Percentiles rank a stretch among this genome's conserved stretches.
phyloP scores from a whole-genome alignment of 495 filamentous ascomycete genomes.

The Penicillium simplicissimum region DNA sequence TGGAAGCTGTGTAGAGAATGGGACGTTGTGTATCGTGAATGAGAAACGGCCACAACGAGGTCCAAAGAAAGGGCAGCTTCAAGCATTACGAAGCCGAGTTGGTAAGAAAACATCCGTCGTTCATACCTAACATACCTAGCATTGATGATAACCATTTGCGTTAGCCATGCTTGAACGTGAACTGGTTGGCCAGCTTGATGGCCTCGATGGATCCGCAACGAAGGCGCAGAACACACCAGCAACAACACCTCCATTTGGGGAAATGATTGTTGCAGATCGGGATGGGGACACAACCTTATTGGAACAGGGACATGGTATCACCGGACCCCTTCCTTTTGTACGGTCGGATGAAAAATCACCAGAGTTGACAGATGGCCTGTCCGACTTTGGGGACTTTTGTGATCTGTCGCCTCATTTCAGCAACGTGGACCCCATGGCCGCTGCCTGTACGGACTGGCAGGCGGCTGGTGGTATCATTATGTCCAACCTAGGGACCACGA shows the following conservation, averaged over 20 bases:
- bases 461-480: background rate
- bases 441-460: conserved; percentile 1
- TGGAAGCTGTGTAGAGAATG: conserved; percentile 17
- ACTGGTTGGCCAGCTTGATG: background rate
- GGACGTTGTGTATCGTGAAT: conserved; percentile 13
- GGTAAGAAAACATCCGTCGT: conserved; percentile 7
- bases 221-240: background rate
- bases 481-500: background rate
- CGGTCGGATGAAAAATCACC: background rate
- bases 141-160: background rate
- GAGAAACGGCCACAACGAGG: conserved; percentile 16
- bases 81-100: conserved; percentile 19
- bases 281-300: background rate
- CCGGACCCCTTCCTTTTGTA: background rate
- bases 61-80: conserved; percentile 20
- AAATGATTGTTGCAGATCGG: background rate
- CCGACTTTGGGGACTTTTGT: background rate
- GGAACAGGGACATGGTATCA: background rate
- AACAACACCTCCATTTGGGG: background rate
- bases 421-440: background rate
- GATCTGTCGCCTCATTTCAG: background rate
- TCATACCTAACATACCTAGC: too few relatives aligned
- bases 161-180: conserved; percentile 14
- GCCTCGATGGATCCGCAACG: background rate
- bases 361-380: background rate